Conservation (phyloP, 2,329 filamentous ascomycete genomes). For the Microdochium trichocladiopsis region DNA sequence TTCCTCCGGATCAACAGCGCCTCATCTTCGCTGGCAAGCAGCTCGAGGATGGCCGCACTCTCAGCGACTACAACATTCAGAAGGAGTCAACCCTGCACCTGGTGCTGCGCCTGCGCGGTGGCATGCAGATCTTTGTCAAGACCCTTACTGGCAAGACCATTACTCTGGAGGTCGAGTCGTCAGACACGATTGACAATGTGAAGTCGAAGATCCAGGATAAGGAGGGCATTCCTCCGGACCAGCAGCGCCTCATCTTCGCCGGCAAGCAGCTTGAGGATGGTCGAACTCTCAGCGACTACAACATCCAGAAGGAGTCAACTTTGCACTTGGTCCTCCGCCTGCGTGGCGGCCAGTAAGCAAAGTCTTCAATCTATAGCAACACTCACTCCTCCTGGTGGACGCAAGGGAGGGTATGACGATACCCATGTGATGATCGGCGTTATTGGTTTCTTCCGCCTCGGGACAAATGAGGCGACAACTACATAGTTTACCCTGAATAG, state of each 20-base stretch:
- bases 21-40: slow-evolving; percentile 93
- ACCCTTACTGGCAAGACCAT: slow-evolving; percentile 65
- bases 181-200: slow-evolving; percentile 65
- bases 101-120: slow-evolving; percentile 74
- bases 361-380: background rate
- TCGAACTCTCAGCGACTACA: slow-evolving; percentile 78
- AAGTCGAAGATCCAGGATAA: slow-evolving; percentile 68
- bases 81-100: slow-evolving; percentile 80
- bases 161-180: slow-evolving; percentile 60
- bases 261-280: slow-evolving; percentile 70
- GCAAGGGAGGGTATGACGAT: slow-evolving; percentile 10
- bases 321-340: slow-evolving; percentile 65
- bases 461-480: slow-evolving; percentile 1
- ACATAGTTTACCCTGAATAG: background rate
- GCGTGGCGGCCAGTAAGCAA: slow-evolving; percentile 52
- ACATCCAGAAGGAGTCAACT: slow-evolving; percentile 76
- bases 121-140: slow-evolving; percentile 72
- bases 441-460: slow-evolving; percentile 10
- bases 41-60: slow-evolving; percentile 82
- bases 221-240: slow-evolving; percentile 65
- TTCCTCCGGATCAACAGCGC: slow-evolving; percentile 90
- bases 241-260: slow-evolving; percentile 64
- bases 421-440: slow-evolving; percentile 17
- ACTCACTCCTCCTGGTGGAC: background rate
- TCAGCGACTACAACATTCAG: slow-evolving; percentile 96